A percentile compares a stretch with the other conserved stretches of the same genome.
These are phyloP conservation scores for maize (Zea mays) DNA, from an alignment of 176 grass and related monocot genomes.

Conservation along the genomic window Zm-B73-REFERENCE-NAM-5.0 NC_050096.1:226516001-226516500, in stretches of 20 bases:
- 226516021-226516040: not conserved
- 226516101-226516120: conserved; percentile 2
- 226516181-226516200: not conserved
- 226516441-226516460: conserved; percentile 79
- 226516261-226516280: not conserved
- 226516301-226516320: not conserved
- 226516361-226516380: not conserved
- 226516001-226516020: too few species aligned
- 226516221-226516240: not conserved
- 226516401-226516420: conserved; percentile 67
- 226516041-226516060: not conserved
- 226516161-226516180: not conserved
- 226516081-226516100: not conserved
- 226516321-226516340: not conserved
- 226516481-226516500: conserved; percentile 72
- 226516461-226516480: conserved; percentile 68
- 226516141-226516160: not conserved
- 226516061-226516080: not conserved
- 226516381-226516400: not conserved
- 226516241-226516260: not conserved
- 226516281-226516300: not conserved
- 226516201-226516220: not conserved
- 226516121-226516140: not conserved
- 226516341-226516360: not conserved
- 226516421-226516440: conserved; percentile 80